Base-by-base conservation (phyloP, 164 flowering plant species). In the Macadamia tetraphylla region DNA sequence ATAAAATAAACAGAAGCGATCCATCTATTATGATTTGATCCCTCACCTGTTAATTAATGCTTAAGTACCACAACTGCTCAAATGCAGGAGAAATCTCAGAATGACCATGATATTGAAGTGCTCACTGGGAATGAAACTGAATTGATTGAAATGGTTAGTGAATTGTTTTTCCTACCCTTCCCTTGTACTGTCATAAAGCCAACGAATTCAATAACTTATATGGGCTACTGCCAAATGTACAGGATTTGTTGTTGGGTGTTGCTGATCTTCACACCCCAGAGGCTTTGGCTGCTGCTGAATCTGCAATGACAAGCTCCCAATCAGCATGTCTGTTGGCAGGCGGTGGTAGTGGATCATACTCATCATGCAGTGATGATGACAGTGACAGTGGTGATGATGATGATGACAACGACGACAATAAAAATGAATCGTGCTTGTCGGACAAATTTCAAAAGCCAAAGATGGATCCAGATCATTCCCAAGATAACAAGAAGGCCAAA, bases 241-340 rank as follows among this genome's bases (percentile, higher is more conserved):
- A 92, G 98, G 95, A 93, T 75, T 77, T 93, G 78, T 82, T 87
- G 88, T 78, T 90, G 52, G 96, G 98, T 46, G 75, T 93, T 56
- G 88, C 96, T 64, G 97, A 93, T 76, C 90, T 93, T 62, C 82
- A 90, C 62, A 90, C 98, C 13, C 90, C 88, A 2, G 94, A 89
- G 69, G 98, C 98, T 11, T 80, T 93, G 57, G 88, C 86, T 9
- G 97, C 97, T n/a, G 95, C 97, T 31, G 92, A 93, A 80, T 77
- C 88, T 69, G 88, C 90, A 30, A 71, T 86, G 32, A 74, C 84
- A 29, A 82, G 88, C 63, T 49, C 71, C 63, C 84, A 75, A 57
- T 83, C 83, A 13, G 67, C 72, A 35, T 67, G 79, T 63, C 43
- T 73, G 58, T 60, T 81, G 62, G 72, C 77, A 31, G 67, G 57